Base-by-base conservation (phyloP, 2,329 filamentous ascomycete species). In the Fusarium secorum region DNA sequence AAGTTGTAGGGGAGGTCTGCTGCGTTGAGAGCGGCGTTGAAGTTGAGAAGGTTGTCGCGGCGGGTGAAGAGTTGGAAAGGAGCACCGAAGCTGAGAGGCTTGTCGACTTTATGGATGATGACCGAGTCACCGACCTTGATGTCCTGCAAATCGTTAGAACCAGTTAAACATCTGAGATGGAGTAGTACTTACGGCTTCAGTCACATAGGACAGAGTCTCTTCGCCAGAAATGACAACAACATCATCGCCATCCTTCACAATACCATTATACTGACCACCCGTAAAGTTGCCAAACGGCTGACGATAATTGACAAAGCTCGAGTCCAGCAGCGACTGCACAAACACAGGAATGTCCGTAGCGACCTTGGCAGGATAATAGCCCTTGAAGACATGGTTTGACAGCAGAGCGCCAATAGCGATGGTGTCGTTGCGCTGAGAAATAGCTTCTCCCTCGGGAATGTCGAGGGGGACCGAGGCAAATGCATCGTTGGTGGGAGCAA, bases 281-380 rank as follows among this genome's bases (percentile, higher is more conserved):
- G 79, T 81, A 54, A 81, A 78, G 70, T 81, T 81, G 11, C 76
- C 75, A 60, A 80, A 79, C 1, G 81, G 80, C 71, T 82, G 80
- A 11, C 72, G 64, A 10, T 67, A 71, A 17, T 68, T 79, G 45
- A 77, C 53, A 36, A 78, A 80, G n/a, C 74, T 76, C 4, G 62
- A 63, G 22, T 80, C 74, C 7, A 79, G 64, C 20, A 79, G 64
- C 8, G 75, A 77, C 67, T 79, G 78, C 11, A 68, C 70, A 58
- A 76, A 80, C 4, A 66, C 60, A n/a, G 79, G 79, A 8, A 76
- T 56, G 5, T 80, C 61, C 5, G 74, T 78, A 26, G 77, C 71
- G 11, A 61, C 78, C 9, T 59, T 52, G 7, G 79, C 73, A 4
- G 76, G 77, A 54, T 78, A 80, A 4, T 71, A 68, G 13, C 79